phyloP scores from a whole-genome alignment of 352 stramenopile genomes.

The Pythium dissotocum region DNA sequence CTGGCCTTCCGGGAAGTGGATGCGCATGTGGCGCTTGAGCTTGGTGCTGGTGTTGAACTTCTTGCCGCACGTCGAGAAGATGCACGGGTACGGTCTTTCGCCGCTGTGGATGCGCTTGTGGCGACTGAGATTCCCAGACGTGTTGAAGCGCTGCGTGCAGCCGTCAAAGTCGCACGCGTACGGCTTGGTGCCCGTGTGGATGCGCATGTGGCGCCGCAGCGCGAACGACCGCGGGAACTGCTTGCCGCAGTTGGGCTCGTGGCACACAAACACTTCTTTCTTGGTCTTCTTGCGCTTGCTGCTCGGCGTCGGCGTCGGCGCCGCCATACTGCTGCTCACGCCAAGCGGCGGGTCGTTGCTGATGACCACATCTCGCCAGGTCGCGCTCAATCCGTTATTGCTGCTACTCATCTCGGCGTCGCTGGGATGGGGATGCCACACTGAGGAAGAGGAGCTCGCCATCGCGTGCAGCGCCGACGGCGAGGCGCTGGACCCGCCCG shows the following conservation, averaged over 20 bases:
- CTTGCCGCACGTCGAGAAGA: constrained; percentile 78
- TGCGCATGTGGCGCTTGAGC: constrained; percentile 87
- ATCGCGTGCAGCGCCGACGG: constrained; percentile 7
- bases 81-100: constrained; percentile 79
- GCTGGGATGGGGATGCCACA: constrained; percentile 15
- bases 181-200: constrained; percentile 82
- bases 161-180: constrained; percentile 80
- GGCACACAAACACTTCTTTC: constrained; percentile 67
- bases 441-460: constrained; percentile 14
- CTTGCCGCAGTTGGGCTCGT: constrained; percentile 82
- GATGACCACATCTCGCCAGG: constrained; percentile 29
- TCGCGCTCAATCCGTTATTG: constrained; percentile 2
- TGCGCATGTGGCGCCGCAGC: constrained; percentile 80
- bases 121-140: constrained; percentile 83
- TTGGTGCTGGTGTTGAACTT: constrained; percentile 90
- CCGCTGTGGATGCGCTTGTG: constrained; percentile 89
- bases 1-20: constrained; percentile 79
- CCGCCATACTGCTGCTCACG: too few species aligned
- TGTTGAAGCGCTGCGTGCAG: constrained; percentile 83
- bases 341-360: constrained; percentile 9
- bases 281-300: constrained; percentile 49
- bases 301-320: background rate
- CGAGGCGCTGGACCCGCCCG: constrained; percentile 14
- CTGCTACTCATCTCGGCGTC: constrained; percentile 20
- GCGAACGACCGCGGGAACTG: constrained; percentile 84